Base-by-base conservation (phyloP, 495 filamentous ascomycete genomes). In the Annulohypoxylon stygium region DNA sequence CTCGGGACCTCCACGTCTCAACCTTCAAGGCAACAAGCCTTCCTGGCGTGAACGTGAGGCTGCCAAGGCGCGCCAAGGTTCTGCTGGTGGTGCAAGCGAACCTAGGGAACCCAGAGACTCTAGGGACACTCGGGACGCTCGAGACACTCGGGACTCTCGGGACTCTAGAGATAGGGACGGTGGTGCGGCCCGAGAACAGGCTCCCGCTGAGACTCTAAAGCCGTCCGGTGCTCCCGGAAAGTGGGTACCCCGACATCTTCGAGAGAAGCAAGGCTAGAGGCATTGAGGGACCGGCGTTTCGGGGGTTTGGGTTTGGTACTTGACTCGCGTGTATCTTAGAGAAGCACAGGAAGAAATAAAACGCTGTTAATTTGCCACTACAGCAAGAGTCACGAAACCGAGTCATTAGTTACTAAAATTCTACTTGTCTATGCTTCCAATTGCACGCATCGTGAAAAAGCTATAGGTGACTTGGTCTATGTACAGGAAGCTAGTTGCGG, bases 31-130 rank as follows among this genome's bases (percentile, higher is more conserved):
- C 50, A 73, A 67, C 76, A 90, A 89, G 80, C 82, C 88, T 37
- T 89, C 86, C 75, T 97, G 94, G 94, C 91, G 94, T 81, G 94
- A 97, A n/a, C 88, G 93, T 50, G 84, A 93, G 80, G 92, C 91
- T 51, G 89, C 89, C 70, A 93, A 88, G 81, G 80, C 81, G 62
- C 79, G 84, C 50, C 76, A 65, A 33, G 68, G 41, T 9, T 61
- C 37, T 60, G 39, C 60, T 47, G 51, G 63, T 34, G 54, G 53
- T 53, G 16, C 48, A 53, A 48, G 47, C 16, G 63, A n/a, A 18
- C 23, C 64, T 14, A 65, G 57, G 23, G 39, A 43, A 2, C 2
- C 39, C 14, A 43, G 4, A 5, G 39, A 43, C 39, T 43, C 39
- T n/a, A 11, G 39, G 12, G 37, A 41, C 2, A 9, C 37, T 12